Conservation (phyloP, 1,284 basidiomycete genomes). For the Ganoderma boninense region DNA sequence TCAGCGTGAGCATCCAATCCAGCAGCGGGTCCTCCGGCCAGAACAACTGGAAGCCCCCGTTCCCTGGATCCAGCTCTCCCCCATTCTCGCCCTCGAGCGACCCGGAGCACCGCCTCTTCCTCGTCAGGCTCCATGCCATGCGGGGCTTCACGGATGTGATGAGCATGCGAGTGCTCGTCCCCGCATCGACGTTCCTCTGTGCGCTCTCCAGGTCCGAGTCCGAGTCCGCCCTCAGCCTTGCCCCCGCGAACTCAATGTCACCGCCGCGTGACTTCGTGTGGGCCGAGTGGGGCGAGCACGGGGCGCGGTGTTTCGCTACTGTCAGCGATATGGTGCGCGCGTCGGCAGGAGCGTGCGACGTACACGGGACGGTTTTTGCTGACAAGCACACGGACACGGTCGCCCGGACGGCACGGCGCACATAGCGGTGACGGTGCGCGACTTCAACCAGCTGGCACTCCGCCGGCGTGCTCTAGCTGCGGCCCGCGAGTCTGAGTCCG, state of each 20-base stretch:
- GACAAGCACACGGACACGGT: constrained; percentile 19
- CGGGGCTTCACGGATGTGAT: constrained; percentile 5
- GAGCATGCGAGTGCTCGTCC: constrained; percentile 55
- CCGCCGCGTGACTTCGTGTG: constrained; percentile 47
- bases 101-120: constrained; percentile 52
- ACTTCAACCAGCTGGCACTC: constrained; percentile 60
- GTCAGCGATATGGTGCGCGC: constrained; percentile 40
- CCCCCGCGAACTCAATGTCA: too few relatives aligned
- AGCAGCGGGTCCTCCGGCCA: constrained; percentile 54
- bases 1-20: constrained; percentile 55
- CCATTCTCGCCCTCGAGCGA: constrained; percentile 57
- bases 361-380: constrained; percentile 59
- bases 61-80: too few relatives aligned
- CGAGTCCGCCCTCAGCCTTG: too few relatives aligned
- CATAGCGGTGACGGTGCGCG: constrained; percentile 43
- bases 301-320: constrained; percentile 50
- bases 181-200: constrained; percentile 52
- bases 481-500: not conserved
- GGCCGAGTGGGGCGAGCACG: constrained; percentile 60
- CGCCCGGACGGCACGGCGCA: not conserved
- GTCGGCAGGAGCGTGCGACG: constrained; percentile 67
- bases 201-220: constrained; percentile 32
- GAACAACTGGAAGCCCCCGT: too few relatives aligned
- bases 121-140: constrained; percentile 47
- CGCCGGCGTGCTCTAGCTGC: constrained; percentile 32